phyloP scores from a whole-genome alignment of 176 grass and related monocot species.

The Triticum timopheevii region DNA sequence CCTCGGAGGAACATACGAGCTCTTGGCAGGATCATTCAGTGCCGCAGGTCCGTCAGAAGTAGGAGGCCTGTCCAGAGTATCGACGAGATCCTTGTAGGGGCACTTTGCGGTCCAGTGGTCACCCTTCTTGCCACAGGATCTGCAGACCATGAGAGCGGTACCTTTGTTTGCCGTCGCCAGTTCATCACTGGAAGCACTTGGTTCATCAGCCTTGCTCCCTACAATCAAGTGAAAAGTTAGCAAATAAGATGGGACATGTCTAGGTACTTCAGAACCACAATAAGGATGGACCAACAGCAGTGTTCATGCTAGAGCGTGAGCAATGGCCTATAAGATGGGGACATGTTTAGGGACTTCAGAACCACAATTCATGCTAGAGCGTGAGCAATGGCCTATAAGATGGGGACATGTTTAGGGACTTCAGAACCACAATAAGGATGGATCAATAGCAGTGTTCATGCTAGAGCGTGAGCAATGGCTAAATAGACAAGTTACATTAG shows the following conservation, averaged over 20 bases:
- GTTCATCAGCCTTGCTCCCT: constrained; percentile 70
- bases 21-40: constrained; percentile 11
- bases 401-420: neutral
- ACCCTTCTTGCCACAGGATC: constrained; percentile 78
- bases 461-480: no score
- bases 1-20: constrained; percentile 79
- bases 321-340: no score
- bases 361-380: neutral
- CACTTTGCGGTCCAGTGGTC: constrained; percentile 87
- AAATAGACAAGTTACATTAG: no score
- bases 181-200: constrained; percentile 43
- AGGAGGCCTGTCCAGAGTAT: constrained; percentile 47
- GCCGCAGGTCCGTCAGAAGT: constrained; percentile 29
- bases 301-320: no score
- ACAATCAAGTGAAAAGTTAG: constrained; percentile 12
- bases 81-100: constrained; percentile 74
- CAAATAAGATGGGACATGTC: neutral
- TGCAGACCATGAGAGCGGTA: constrained; percentile 81
- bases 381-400: neutral
- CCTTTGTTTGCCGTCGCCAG: constrained; percentile 44
- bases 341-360: neutral
- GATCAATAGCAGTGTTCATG: neutral
- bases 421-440: neutral
- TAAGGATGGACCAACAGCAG: neutral
- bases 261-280: neutral